phyloP scores from a whole-genome alignment of 2,329 filamentous ascomycete species.

The Colletotrichum spaethianum region DNA sequence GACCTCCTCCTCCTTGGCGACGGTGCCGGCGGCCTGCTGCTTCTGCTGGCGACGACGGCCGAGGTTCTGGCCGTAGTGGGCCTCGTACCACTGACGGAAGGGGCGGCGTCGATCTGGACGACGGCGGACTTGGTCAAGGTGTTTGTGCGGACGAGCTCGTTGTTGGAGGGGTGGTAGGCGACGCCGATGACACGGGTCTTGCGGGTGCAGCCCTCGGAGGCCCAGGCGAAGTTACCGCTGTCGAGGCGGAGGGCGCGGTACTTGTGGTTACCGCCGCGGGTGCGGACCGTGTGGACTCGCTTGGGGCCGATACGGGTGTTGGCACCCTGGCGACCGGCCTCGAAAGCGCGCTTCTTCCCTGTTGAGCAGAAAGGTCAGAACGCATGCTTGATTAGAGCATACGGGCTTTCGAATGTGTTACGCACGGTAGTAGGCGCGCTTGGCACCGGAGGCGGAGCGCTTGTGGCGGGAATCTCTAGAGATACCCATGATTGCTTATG shows the following conservation, averaged over 20 bases:
- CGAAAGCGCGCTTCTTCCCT: slow-evolving; percentile 98
- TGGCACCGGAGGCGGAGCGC: slow-evolving; percentile 98
- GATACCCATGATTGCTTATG: slow-evolving; percentile 96
- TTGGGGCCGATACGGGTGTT: slow-evolving; percentile 99
- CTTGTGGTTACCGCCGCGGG: slow-evolving; percentile 99
- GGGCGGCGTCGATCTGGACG: slow-evolving; percentile 99
- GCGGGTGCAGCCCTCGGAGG: slow-evolving; percentile 96
- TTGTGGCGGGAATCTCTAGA: slow-evolving; percentile 99
- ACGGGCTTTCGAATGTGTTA: slow-evolving; percentile 78
- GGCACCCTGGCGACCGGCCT: slow-evolving; percentile 99
- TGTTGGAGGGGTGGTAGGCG: slow-evolving; percentile 99
- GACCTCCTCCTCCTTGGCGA: slow-evolving; percentile 73
- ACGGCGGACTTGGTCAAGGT: slow-evolving; percentile 99
- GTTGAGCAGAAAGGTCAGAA: slow-evolving; percentile 77
- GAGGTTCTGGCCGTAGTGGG: slow-evolving; percentile 94
- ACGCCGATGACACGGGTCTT: slow-evolving; percentile 99
- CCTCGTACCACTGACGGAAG: slow-evolving; percentile 99
- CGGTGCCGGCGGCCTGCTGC: slow-evolving; percentile 66
- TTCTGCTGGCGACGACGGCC: slow-evolving; percentile 95
- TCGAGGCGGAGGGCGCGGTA: slow-evolving; percentile 99
- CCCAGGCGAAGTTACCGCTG: slow-evolving; percentile 99
- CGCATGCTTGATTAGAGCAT: slow-evolving; percentile 72
- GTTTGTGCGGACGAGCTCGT: slow-evolving; percentile 99
- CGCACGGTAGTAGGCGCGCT: slow-evolving; percentile 92
- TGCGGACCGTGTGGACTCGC: slow-evolving; percentile 97